Evolutionary conservation across 208 protist species (phyloP).

Genomic region (Trypanosoma melophagium): DNA sequence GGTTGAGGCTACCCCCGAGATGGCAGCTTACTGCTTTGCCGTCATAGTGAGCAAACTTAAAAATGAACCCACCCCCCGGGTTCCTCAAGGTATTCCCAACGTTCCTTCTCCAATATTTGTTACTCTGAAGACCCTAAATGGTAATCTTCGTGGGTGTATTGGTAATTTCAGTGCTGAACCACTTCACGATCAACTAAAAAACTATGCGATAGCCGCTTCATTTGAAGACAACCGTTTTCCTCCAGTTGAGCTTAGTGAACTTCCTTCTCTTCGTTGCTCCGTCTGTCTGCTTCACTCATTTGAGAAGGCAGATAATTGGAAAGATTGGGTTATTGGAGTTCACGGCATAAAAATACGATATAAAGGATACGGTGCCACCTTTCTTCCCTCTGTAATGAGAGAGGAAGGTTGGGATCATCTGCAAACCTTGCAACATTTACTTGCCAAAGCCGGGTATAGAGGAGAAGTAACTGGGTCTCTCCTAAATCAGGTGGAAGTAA

Average conservation of each 20-base stretch:
- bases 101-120: slow-evolving; percentile 77
- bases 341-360: slow-evolving; percentile 78
- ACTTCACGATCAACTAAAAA: slow-evolving; percentile 65
- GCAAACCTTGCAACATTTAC: slow-evolving; percentile 58
- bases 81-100: slow-evolving; percentile 56
- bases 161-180: slow-evolving; percentile 66
- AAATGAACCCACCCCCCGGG: slow-evolving; percentile 34
- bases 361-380: slow-evolving; percentile 69
- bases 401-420: slow-evolving; percentile 76
- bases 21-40: slow-evolving; percentile 86
- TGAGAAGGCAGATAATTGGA: slow-evolving; percentile 65
- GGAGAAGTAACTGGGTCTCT: slow-evolving; percentile 50
- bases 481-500: slow-evolving; percentile 51
- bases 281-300: slow-evolving; percentile 86
- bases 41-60: slow-evolving; percentile 55
- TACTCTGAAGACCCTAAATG: slow-evolving; percentile 53
- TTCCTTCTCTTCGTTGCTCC: slow-evolving; percentile 65
- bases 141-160: slow-evolving; percentile 83
- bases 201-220: slow-evolving; percentile 67
- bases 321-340: slow-evolving; percentile 81
- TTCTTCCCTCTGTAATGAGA: slow-evolving; percentile 72
- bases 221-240: slow-evolving; percentile 79
- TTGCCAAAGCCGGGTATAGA: slow-evolving; percentile 73
- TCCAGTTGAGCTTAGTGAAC: slow-evolving; percentile 59
- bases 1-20: slow-evolving; percentile 65